phyloP scores from a whole-genome alignment of 352 stramenopile genomes.

The Phytophthora citricola region DNA sequence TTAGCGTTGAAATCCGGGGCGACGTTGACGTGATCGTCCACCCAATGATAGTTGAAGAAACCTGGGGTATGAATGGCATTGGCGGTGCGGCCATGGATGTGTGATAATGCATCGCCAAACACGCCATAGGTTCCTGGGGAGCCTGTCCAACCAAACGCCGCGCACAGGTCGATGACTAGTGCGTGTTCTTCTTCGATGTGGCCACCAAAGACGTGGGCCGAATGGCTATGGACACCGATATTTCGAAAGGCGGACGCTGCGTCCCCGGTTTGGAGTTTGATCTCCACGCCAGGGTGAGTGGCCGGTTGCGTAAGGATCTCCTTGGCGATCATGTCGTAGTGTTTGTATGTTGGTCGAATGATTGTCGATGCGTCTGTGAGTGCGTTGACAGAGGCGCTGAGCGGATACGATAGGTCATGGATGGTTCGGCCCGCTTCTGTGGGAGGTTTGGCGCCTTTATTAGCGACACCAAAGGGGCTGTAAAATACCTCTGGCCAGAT shows the following conservation, averaged over 20 bases:
- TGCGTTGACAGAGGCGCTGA: background rate
- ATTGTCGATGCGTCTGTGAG: background rate
- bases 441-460: background rate
- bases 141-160: too few relatives aligned
- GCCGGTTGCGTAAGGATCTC: background rate
- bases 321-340: background rate
- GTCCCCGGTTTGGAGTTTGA: background rate
- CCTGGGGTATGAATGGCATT: too few relatives aligned
- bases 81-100: too few relatives aligned
- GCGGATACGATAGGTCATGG: background rate
- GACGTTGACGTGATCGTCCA: too few relatives aligned
- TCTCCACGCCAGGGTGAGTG: background rate
- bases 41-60: too few relatives aligned
- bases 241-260: background rate
- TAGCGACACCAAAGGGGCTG: background rate
- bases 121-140: too few relatives aligned
- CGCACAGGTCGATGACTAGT: too few relatives aligned
- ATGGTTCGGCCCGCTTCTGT: background rate
- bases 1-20: too few relatives aligned
- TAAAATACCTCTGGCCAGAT: background rate
- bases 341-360: background rate
- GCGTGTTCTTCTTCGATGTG: too few relatives aligned
- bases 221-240: background rate
- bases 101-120: too few relatives aligned
- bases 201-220: too few relatives aligned